Evolutionary conservation across 1,284 basidiomycete species (phyloP).

Genomic region (Austropuccinia psidii): DNA sequence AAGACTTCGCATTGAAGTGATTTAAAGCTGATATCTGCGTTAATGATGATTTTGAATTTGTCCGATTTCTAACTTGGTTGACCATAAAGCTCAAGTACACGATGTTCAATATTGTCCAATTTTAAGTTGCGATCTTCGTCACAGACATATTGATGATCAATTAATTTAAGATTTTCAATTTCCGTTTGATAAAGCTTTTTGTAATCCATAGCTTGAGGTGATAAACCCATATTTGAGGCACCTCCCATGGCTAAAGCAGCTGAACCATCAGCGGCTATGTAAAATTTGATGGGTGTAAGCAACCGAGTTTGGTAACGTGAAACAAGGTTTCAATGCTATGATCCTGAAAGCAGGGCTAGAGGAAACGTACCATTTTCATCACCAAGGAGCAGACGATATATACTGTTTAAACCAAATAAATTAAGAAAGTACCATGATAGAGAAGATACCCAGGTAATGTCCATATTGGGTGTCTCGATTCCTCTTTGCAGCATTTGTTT

Average conservation of each 20-base stretch:
- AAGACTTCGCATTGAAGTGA: too few relatives aligned
- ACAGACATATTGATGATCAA: conserved; percentile 75
- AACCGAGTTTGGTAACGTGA: conserved; percentile 52
- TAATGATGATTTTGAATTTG: too few relatives aligned
- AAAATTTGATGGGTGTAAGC: background rate
- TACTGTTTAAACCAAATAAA: conserved; percentile 91
- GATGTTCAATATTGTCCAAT: conserved; percentile 56
- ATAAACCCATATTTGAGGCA: conserved; percentile 44
- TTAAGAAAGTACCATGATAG: conserved; percentile 99
- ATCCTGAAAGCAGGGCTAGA: background rate
- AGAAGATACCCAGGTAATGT: conserved; percentile 97
- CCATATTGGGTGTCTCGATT: conserved; percentile 91
- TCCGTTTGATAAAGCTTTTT: conserved; percentile 85
- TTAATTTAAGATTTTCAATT: conserved; percentile 83
- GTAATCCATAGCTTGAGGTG: conserved; percentile 55
- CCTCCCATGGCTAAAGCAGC: conserved; percentile 23
- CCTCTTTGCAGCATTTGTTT: conserved; percentile 98
- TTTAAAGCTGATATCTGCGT: too few relatives aligned
- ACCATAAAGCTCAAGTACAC: conserved; percentile 69
- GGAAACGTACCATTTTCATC: conserved; percentile 75
- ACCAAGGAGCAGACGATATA: conserved; percentile 88
- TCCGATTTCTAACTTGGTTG: too few relatives aligned
- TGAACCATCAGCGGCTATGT: conserved; percentile 46
- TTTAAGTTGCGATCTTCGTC: conserved; percentile 50
- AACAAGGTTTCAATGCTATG: conserved; percentile 37